Base-by-base conservation (phyloP, 2,329 filamentous ascomycete genomes). In the Xenoacremonium recifei region DNA sequence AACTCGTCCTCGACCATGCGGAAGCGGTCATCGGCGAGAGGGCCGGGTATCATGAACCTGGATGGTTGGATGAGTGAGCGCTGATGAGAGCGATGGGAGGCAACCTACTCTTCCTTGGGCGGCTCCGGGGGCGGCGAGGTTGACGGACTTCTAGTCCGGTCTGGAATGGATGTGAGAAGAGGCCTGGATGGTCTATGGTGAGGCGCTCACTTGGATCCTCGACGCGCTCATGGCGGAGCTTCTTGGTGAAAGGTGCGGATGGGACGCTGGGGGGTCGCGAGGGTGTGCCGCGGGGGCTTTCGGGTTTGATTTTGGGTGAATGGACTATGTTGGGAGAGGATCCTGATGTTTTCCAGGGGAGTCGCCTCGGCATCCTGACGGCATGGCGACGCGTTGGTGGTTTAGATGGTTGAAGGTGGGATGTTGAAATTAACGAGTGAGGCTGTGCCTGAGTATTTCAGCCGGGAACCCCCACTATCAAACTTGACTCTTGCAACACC, bases 1-100 rank as follows among this genome's bases (percentile, higher is more conserved):
- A 93, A 80, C 52, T 92, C 87, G 54, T 93, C 88, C 62, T 92
- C 88, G 0, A 93, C 88, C 85, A 92, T 91, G 55, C 87, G 83
- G 63, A 80, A 92, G 40, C 67, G 68, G 58, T 91, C 86, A 60
- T 93, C 88, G n/a, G 74, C 64, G 4, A 76, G 70, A n/a, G 77
- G 62, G 3, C 82, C 83, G 35, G 80, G 72, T 3, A 71, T 68
- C 85, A 92, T 90, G 59, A 73, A 73, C 21, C 79, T 82, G 40
- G 9, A 13, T 6, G 11, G 15, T 18, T 9, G 32, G 10, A 21
- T 21, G 16, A 17, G 48, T 5, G 38, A 34, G 3, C 6, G 16
- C 37, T 4, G 21, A 12, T 21, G n/a, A 15, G 13, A 29, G 17
- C 21, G 30, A 18, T 21, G 16, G 21, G 17, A 15, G 9, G 13